Evolutionary conservation across 2,329 filamentous ascomycete genomes (phyloP).

Genomic region (Colletotrichum godetiae): DNA sequence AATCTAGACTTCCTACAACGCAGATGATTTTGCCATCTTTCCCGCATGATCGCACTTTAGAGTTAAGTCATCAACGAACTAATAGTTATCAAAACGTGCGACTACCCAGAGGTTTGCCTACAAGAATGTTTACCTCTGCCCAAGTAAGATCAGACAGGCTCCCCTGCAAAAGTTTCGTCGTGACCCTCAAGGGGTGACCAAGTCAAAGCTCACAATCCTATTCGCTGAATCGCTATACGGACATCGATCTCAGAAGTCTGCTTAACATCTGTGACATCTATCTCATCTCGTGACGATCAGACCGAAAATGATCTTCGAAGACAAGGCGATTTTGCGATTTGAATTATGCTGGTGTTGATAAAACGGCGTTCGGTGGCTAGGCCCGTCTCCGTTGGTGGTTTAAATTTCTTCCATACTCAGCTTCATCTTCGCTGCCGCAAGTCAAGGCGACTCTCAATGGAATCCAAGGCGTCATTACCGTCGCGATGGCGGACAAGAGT

Average conservation of each 20-base stretch:
- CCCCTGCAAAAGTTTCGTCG: neutral
- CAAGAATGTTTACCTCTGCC: neutral
- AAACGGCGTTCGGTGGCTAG: neutral
- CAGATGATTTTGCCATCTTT: too few species aligned
- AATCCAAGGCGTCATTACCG: neutral
- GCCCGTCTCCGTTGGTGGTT: neutral
- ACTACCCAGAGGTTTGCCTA: neutral
- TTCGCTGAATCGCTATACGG: neutral
- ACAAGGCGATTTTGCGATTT: neutral
- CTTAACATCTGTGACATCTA: neutral
- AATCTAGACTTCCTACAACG: neutral
- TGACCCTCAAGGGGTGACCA: neutral
- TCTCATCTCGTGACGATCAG: neutral
- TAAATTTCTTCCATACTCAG: neutral
- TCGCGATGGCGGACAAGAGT: constrained; percentile 34
- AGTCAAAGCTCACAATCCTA: neutral
- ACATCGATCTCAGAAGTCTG: neutral
- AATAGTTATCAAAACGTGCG: neutral
- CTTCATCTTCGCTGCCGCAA: neutral
- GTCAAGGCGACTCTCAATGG: neutral
- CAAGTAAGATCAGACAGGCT: neutral
- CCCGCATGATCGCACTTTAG: neutral
- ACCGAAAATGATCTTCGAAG: neutral
- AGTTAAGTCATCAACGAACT: too few species aligned
- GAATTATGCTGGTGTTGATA: neutral